Evolutionary conservation across 768 basidiomycete species (phyloP), one percentile per base, ranked within the genome.

Genomic region (Amanita rimosa): DNA sequence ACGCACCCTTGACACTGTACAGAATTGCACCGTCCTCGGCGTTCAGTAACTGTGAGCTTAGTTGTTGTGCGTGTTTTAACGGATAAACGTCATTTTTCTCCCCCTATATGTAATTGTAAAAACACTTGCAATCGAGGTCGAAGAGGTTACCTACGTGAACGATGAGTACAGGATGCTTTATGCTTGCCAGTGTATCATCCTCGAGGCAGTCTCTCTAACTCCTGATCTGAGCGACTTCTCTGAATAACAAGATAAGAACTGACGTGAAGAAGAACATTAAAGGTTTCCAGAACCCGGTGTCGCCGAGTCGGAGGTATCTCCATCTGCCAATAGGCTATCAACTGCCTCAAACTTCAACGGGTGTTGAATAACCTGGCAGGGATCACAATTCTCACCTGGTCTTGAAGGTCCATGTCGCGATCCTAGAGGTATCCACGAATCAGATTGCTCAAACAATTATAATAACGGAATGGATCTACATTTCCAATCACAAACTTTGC

Each of bases 271-370:
- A 79, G 63, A 13, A 83, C 61, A 55, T 76, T 78, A 9, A 75
- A 59, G 19, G 74, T 70, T 54, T 81, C 76, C 16, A 76, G 69
- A 7, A 73, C 57, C 36, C 77, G 70, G 36, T 71, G 64, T 50
- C 82, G 69, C 52, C 68, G 70, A 36, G 60, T 64, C 0, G 84
- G 85, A 24, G 84, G 75, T 50, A 71, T 69, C 24, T 55, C 62
- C 34, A 60, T 68, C 60, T 79, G 72, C 83, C 83, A 88, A 58
- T 73, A 81, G 19, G 73, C 68, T 40, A 85, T 77, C 19, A 88
- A 57, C 85, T 88, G 51, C 19, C 35, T 22, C 35, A n/a, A 11
- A 38, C 19, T 34, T 49, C 52, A 40, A n/a, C 29, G 10, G 44
- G 35, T 1, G 13, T 31, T 33, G 14, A 50, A 33, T 40, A 21